These are phyloP conservation scores for Chondrus crispus DNA, from an alignment of 23 red algal genomes.

Conservation along the genomic window DNA sequence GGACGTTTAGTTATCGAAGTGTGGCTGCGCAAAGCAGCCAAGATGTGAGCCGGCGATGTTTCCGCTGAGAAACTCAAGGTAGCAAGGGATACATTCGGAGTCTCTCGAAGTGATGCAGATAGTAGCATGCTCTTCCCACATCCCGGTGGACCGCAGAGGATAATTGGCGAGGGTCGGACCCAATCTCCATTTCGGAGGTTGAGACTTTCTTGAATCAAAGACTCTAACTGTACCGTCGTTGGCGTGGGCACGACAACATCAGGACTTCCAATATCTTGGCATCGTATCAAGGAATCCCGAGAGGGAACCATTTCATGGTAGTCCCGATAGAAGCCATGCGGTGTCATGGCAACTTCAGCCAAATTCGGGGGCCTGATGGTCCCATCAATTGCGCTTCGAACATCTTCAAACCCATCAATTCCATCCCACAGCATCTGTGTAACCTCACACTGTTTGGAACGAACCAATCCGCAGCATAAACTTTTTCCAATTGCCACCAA, in stretches of 20 bases:
- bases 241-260: slow-evolving; percentile 61
- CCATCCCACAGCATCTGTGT: background rate
- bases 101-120: slow-evolving; percentile 1
- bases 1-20: slow-evolving; percentile 38
- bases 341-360: slow-evolving; percentile 25
- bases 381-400: slow-evolving; percentile 6
- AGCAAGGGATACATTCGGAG: slow-evolving; percentile 39
- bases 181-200: background rate
- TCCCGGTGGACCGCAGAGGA: slow-evolving; percentile 68
- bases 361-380: slow-evolving; percentile 6
- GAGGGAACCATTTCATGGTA: slow-evolving; percentile 16
- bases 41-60: slow-evolving; percentile 38
- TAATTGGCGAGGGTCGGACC: background rate
- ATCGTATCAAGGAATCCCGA: background rate
- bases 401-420: background rate
- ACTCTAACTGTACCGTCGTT: slow-evolving; percentile 38
- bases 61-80: slow-evolving; percentile 62
- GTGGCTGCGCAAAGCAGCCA: slow-evolving; percentile 19
- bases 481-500: background rate
- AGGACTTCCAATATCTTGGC: slow-evolving; percentile 36
- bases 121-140: slow-evolving; percentile 77
- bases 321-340: slow-evolving; percentile 20
- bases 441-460: background rate
- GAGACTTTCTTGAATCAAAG: slow-evolving; percentile 28
- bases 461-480: background rate